Conservation (phyloP, 108 stramenopile genomes). For the Fragilaria crotonensis region DNA sequence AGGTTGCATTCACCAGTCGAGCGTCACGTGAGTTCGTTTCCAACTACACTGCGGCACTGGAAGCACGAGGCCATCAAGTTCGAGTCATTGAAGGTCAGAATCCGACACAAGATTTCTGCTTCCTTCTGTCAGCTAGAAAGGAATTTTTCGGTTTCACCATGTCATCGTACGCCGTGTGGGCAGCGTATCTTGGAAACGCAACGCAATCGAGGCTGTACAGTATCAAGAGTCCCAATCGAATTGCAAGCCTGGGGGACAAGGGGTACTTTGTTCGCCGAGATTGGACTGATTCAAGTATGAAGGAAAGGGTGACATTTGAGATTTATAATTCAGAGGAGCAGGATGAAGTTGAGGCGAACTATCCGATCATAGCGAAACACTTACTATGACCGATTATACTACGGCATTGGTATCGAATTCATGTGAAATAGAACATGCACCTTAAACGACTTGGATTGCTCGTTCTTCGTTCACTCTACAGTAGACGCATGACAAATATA, state of each 20-base stretch:
- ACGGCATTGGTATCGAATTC: no score
- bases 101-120: constrained; percentile 60
- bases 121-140: constrained; percentile 34
- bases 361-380: no score
- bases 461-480: no score
- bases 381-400: no score
- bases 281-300: constrained; percentile 15
- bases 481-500: no score
- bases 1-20: constrained; percentile 34
- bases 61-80: constrained; percentile 28
- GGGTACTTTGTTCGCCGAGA: constrained; percentile 3
- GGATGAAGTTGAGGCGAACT: background rate
- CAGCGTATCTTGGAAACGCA: constrained; percentile 38
- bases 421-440: no score
- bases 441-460: no score
- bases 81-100: constrained; percentile 23
- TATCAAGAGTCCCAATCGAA: constrained; percentile 19
- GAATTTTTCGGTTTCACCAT: constrained; percentile 30
- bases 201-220: constrained; percentile 18
- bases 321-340: constrained; percentile 14
- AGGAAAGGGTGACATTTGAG: constrained; percentile 15
- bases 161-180: constrained; percentile 45
- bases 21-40: constrained; percentile 7
- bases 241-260: background rate
- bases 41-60: constrained; percentile 25